These are phyloP conservation scores for Penicillium argentinense DNA, from an alignment of 495 filamentous ascomycete species.

Conservation along the genomic window DNA sequence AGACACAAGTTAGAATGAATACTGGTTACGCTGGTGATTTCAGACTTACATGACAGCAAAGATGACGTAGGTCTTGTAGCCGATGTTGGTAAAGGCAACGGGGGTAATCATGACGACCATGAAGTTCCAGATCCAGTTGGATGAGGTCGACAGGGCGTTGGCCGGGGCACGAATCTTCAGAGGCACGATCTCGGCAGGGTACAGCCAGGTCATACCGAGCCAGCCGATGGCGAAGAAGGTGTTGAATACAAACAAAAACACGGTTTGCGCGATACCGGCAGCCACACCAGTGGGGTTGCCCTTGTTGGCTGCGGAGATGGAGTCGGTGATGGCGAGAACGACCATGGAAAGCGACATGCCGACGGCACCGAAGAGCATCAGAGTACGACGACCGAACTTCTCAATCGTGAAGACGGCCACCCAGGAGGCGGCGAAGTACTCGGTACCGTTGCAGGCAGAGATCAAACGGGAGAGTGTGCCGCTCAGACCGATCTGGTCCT, in stretches of 20 bases:
- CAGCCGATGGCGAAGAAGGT: constrained; percentile 77
- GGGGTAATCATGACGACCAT: constrained; percentile 66
- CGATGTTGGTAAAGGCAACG: constrained; percentile 59
- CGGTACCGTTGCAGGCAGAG: constrained; percentile 70
- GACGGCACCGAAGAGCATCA: constrained; percentile 71
- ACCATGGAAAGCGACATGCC: constrained; percentile 72
- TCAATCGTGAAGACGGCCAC: constrained; percentile 71
- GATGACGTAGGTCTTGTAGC: constrained; percentile 66
- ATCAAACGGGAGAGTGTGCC: constrained; percentile 61
- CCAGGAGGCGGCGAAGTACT: constrained; percentile 74
- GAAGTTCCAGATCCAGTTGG: constrained; percentile 64
- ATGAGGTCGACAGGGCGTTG: constrained; percentile 62
- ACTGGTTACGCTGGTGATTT: too few relatives aligned
- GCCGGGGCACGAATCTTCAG: constrained; percentile 66
- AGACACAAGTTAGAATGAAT: constrained; percentile 17
- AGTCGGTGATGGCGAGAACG: constrained; percentile 55
- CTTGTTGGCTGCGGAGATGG: constrained; percentile 26
- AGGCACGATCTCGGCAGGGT: constrained; percentile 67
- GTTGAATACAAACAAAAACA: constrained; percentile 73
- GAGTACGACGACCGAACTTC: constrained; percentile 63
- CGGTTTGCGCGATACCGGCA: constrained; percentile 49
- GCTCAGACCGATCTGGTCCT: constrained; percentile 54
- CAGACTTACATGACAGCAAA: constrained; percentile 60
- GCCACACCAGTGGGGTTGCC: constrained; percentile 26
- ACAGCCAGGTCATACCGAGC: constrained; percentile 75